Evolutionary conservation across 441 rosid species (phyloP).

Genomic region (Pelargonium citronellum): DNA sequence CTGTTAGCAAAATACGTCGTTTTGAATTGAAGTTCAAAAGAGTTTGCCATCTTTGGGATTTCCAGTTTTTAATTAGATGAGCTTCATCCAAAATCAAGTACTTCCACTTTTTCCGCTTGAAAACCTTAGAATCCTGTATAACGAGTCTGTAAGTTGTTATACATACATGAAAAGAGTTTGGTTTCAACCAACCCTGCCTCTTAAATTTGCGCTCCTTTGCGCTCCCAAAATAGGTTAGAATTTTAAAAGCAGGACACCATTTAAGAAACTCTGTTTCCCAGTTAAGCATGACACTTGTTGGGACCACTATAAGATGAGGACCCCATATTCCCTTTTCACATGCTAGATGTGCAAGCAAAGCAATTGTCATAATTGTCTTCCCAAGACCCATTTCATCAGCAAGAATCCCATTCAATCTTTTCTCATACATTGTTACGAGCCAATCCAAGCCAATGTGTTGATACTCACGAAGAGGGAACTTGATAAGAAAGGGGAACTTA

Average conservation of each 20-base stretch:
- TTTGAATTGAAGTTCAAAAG: slow-evolving; percentile 96
- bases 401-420: slow-evolving; percentile 91
- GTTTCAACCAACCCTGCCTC: slow-evolving; percentile 99
- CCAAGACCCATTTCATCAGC: slow-evolving; percentile 99
- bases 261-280: slow-evolving; percentile 99
- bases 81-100: slow-evolving; percentile 99
- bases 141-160: slow-evolving; percentile 96
- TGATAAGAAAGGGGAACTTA: slow-evolving; percentile 94
- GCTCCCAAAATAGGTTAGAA: slow-evolving; percentile 97
- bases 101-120: slow-evolving; percentile 99
- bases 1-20: slow-evolving; percentile 91
- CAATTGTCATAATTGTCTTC: slow-evolving; percentile 98
- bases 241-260: slow-evolving; percentile 99
- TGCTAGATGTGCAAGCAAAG: slow-evolving; percentile 95
- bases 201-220: slow-evolving; percentile 95
- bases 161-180: slow-evolving; percentile 91
- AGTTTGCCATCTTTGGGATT: slow-evolving; percentile 99
- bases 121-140: slow-evolving; percentile 92
- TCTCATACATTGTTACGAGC: slow-evolving; percentile 99
- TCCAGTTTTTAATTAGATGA: slow-evolving; percentile 99
- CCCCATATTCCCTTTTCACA: slow-evolving; percentile 99
- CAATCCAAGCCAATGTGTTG: slow-evolving; percentile 99
- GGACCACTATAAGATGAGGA: slow-evolving; percentile 99
- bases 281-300: slow-evolving; percentile 99
- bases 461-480: slow-evolving; percentile 95